Percentiles rank a stretch among this genome's conserved stretches.
These are phyloP conservation scores for Penicillium simplicissimum DNA, from an alignment of 495 filamentous ascomycete species.

Conservation along the genomic window DNA sequence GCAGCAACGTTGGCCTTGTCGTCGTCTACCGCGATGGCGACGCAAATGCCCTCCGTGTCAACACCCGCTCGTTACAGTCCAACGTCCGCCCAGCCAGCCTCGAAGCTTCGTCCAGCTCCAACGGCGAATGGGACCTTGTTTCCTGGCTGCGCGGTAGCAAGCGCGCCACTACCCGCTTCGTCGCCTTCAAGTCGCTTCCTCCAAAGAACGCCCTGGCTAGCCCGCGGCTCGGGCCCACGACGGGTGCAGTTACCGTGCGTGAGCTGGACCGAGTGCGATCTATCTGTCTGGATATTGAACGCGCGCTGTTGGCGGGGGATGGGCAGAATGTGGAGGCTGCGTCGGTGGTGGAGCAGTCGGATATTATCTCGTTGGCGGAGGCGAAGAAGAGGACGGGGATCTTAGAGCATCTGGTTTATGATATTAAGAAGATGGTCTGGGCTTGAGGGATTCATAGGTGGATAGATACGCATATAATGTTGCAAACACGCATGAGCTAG, in stretches of 20 bases:
- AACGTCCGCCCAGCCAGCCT: slow-evolving; percentile 35
- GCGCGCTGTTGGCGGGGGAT: slow-evolving; percentile 38
- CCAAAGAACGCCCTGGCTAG: slow-evolving; percentile 39
- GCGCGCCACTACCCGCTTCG: slow-evolving; percentile 41
- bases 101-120: slow-evolving; percentile 27
- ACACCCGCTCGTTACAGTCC: slow-evolving; percentile 78
- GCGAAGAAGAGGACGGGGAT: slow-evolving; percentile 86
- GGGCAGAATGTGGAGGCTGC: slow-evolving; percentile 19
- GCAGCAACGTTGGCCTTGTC: slow-evolving; percentile 78
- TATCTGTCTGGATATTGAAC: slow-evolving; percentile 63
- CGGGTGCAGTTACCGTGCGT: slow-evolving; percentile 43
- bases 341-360: slow-evolving; percentile 61
- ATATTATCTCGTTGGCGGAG: slow-evolving; percentile 79
- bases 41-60: slow-evolving; percentile 68
- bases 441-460: slow-evolving; percentile 46
- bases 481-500: neutral
- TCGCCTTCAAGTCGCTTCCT: slow-evolving; percentile 57
- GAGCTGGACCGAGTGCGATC: slow-evolving; percentile 69
- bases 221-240: slow-evolving; percentile 25
- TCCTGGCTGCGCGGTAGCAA: slow-evolving; percentile 45
- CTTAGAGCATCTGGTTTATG: slow-evolving; percentile 81
- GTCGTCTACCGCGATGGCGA: slow-evolving; percentile 70
- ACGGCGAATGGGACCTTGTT: slow-evolving; percentile 39
- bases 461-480: neutral
- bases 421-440: slow-evolving; percentile 91